These are phyloP conservation scores for Sugiyamaella novakii DNA, from an alignment of 1,139 yeast species.

Conservation along the genomic window DNA sequence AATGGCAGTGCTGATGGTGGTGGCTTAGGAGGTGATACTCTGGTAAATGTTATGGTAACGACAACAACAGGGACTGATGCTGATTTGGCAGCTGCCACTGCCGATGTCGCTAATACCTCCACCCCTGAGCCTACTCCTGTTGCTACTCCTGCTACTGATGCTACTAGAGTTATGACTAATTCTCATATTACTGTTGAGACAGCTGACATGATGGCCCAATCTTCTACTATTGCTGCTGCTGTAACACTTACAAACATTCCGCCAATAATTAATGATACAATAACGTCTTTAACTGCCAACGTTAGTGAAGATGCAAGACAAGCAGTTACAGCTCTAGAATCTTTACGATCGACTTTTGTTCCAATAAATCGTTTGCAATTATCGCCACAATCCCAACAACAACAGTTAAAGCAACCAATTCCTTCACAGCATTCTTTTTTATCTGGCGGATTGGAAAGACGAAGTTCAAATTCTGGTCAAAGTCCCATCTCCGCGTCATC, in stretches of 20 bases:
- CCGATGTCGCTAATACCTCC: constrained; percentile 4
- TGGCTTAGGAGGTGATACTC: neutral
- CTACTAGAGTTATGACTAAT: neutral
- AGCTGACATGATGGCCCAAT: neutral
- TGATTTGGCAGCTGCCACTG: constrained; percentile 6
- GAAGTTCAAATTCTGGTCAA: too few species aligned
- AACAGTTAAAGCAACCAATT: too few species aligned
- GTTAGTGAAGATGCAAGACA: neutral
- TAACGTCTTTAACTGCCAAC: neutral
- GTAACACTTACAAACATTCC: neutral
- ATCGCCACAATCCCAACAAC: neutral
- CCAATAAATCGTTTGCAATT: neutral
- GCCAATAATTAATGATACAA: neutral
- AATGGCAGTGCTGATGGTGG: neutral
- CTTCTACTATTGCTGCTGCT: neutral
- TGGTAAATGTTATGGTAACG: too few species aligned
- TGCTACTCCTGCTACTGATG: constrained; percentile 4
- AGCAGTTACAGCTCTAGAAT: constrained; percentile 3
- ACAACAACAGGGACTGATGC: neutral
- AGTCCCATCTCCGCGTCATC: too few species aligned
- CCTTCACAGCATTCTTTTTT: too few species aligned
- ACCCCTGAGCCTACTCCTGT: constrained; percentile 8
- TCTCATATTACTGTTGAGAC: neutral
- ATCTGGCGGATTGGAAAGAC: too few species aligned
- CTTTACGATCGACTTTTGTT: constrained; percentile 1